phyloP scores from a whole-genome alignment of 2,329 filamentous ascomycete species.

The Purpureocillium lavendulum region DNA sequence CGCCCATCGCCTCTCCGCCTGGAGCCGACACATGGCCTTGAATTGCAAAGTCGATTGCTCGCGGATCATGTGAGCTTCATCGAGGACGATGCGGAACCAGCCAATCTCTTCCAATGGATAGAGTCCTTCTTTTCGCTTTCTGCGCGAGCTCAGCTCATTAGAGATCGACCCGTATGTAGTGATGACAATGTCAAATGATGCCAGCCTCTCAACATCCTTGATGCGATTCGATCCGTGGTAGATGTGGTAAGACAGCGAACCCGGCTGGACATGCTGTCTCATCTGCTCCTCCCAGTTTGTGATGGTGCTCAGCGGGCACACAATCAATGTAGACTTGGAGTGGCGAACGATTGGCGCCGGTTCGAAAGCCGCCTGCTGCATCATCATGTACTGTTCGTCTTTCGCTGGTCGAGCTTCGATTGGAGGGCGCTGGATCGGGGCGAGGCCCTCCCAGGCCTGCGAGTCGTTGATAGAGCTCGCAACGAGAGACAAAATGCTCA shows the following conservation, averaged over 20 bases:
- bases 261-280: constrained; percentile 63
- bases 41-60: constrained; percentile 76
- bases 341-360: constrained; percentile 54
- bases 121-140: constrained; percentile 47
- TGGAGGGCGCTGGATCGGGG: constrained; percentile 40
- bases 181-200: constrained; percentile 73
- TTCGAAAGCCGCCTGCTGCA: constrained; percentile 30
- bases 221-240: constrained; percentile 79
- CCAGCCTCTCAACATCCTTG: constrained; percentile 59
- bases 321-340: constrained; percentile 70
- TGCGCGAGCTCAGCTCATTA: constrained; percentile 63
- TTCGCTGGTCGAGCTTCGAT: constrained; percentile 29
- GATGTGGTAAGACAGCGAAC: constrained; percentile 62
- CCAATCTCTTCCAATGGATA: constrained; percentile 69
- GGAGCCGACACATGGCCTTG: constrained; percentile 72
- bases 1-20: constrained; percentile 81
- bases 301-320: constrained; percentile 85
- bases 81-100: constrained; percentile 89
- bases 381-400: constrained; percentile 16
- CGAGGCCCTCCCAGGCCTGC: constrained; percentile 46
- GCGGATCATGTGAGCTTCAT: constrained; percentile 92
- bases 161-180: constrained; percentile 89
- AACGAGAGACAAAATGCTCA: constrained; percentile 78
- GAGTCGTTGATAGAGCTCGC: constrained; percentile 57
- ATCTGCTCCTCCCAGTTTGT: constrained; percentile 95